phyloP scores from a whole-genome alignment of 1,139 yeast species.

The Eremothecium cymbalariae region DNA sequence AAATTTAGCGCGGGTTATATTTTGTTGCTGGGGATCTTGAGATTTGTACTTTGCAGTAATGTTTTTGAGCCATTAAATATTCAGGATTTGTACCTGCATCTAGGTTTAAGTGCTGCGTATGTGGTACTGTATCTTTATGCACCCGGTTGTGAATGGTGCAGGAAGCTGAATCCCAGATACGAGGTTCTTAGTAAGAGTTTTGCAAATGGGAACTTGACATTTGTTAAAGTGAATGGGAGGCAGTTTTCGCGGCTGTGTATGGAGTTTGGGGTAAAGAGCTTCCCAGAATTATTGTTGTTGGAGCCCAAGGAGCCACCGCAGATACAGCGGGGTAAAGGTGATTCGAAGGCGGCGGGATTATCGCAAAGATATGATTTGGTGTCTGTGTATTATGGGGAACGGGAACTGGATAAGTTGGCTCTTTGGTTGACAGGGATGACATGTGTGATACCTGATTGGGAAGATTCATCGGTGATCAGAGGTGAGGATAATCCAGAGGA shows the following conservation, averaged over 20 bases:
- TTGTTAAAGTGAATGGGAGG: constrained; percentile 14
- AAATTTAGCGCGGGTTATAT: background rate
- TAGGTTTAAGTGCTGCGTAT: constrained; percentile 3
- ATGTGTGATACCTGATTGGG: constrained; percentile 15
- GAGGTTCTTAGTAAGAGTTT: constrained; percentile 10
- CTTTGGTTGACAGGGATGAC: constrained; percentile 11
- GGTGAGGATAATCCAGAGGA: constrained; percentile 3
- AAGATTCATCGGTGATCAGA: constrained; percentile 7
- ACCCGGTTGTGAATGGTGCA: constrained; percentile 14
- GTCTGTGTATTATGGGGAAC: constrained; percentile 12
- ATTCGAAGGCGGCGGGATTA: background rate
- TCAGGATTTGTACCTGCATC: constrained; percentile 2
- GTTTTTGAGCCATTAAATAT: constrained; percentile 2
- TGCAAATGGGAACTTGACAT: constrained; percentile 7
- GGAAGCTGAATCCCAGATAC: constrained; percentile 13
- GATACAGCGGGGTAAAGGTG: background rate
- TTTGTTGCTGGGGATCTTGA: too few relatives aligned
- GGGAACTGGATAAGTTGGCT: constrained; percentile 11
- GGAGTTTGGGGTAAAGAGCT: constrained; percentile 13
- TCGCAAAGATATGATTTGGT: constrained; percentile 5
- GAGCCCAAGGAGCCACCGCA: constrained; percentile 6
- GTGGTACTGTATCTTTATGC: constrained; percentile 14
- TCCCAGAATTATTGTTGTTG: constrained; percentile 15
- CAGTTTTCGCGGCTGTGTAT: constrained; percentile 8
- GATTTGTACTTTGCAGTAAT: background rate